phyloP scores from a whole-genome alignment of 768 basidiomycete species.

The Psilocybe cubensis region DNA sequence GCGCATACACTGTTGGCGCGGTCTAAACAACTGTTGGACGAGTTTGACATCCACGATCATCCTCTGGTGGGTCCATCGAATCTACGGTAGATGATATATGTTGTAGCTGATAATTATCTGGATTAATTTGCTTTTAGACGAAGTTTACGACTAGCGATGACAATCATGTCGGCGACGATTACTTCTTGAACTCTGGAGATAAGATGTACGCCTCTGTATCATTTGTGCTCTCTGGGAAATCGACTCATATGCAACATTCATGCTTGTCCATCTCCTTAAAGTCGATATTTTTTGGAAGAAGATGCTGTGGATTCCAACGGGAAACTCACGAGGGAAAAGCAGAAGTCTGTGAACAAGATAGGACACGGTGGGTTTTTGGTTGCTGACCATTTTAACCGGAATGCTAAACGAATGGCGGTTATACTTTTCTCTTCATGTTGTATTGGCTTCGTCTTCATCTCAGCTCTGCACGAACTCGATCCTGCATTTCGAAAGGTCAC shows the following conservation, averaged over 20 bases:
- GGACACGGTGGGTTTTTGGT: constrained; percentile 83
- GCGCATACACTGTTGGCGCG: constrained; percentile 64
- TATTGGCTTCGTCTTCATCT: no score
- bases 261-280: constrained; percentile 23
- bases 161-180: constrained; percentile 87
- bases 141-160: constrained; percentile 85
- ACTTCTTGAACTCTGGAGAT: constrained; percentile 91
- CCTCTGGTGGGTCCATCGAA: constrained; percentile 60
- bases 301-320: constrained; percentile 76
- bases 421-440: not conserved
- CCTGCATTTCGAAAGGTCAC: constrained; percentile 80
- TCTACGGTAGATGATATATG: not conserved
- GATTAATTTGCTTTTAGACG: constrained; percentile 52
- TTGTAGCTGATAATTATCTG: not conserved
- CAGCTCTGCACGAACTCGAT: constrained; percentile 86
- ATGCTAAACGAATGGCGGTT: no score
- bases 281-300: constrained; percentile 90
- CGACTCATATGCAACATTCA: not conserved
- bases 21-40: constrained; percentile 76
- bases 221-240: not conserved
- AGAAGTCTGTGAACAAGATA: constrained; percentile 92
- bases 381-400: no score
- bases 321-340: constrained; percentile 70
- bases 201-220: constrained; percentile 61
- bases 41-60: constrained; percentile 78